Base-by-base conservation (phyloP, 495 filamentous ascomycete genomes). In the Cryomyces antarcticus region DNA sequence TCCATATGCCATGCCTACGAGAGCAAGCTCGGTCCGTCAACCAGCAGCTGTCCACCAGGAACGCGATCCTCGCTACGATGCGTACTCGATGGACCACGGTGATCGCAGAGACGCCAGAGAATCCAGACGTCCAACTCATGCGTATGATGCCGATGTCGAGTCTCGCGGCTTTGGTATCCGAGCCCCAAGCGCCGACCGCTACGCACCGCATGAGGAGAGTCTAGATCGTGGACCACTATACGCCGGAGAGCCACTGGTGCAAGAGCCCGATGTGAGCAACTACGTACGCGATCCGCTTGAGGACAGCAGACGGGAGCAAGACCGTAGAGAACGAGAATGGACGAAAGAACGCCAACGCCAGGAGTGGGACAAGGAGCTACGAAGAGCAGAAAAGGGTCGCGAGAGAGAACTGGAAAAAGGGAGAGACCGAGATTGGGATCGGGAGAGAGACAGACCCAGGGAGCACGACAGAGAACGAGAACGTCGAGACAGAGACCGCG, bases 131-230 rank as follows among this genome's bases (percentile, higher is more conserved):
- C 39, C 48, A 24, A 24, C n/a, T 12, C 52, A 44, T 35, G 49
- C 50, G 28, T 24, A 24, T 24, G 59, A 63, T 42, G 28, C 39
- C 7, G 49, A 51, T 30, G 52, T 59, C 17, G 47, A 47, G 38
- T 45, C 43, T 6, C 52, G 60, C n/a, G 60, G 60, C 38, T 63
- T 63, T 42, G 60, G 60, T 37, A 62, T 63, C 37, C 42, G 52
- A 7, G 30, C 49, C 30, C 45, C 42, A 2, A 54, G 50, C 39
- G 33, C 48, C 30, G 51, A 57, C 30, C 46, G 41, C 7, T 45
- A 54, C 41, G 47, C 27, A 6, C 42, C 49, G 5, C 47, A 47
- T 38, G 48, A 49, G 3, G 27, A 42, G 10, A 36, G 37, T 24
- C 42, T 49, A 29, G 52, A 52, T 45, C 46, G 54, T n/a, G 40